Evolutionary conservation across 257 asterid species (phyloP).

Genomic region (Handroanthus guayacan): DNA sequence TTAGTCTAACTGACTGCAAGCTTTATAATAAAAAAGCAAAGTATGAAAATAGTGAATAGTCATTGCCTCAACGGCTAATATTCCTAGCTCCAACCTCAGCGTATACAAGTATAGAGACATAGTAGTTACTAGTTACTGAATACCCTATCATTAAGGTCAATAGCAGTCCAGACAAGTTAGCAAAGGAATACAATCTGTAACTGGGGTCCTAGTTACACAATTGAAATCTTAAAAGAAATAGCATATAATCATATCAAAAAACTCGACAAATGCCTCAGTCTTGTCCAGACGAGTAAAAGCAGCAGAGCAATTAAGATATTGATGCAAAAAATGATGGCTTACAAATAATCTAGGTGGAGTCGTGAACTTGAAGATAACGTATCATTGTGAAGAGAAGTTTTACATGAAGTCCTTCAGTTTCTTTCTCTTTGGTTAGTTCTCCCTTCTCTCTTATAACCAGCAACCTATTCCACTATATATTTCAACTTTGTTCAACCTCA

Average conservation of each 20-base stretch:
- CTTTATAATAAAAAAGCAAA: background rate
- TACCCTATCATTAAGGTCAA: background rate
- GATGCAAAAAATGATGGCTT: background rate
- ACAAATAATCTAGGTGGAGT: background rate
- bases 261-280: background rate
- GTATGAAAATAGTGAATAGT: background rate
- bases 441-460: conserved; percentile 4
- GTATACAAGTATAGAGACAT: background rate
- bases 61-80: too few relatives aligned
- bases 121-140: background rate
- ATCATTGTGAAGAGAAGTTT: background rate
- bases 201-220: background rate
- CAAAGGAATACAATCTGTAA: conserved; percentile 8
- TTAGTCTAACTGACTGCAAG: background rate
- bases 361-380: background rate
- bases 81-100: background rate
- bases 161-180: background rate
- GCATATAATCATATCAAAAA: background rate
- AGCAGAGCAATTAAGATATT: background rate
- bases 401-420: background rate
- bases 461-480: background rate
- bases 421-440: conserved; percentile 22
- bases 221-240: background rate
- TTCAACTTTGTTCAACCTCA: background rate
- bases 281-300: background rate